Evolutionary conservation across 2,329 filamentous ascomycete genomes (phyloP), one percentile per base, ranked within the genome.

Genomic region (Aspergillus sp.): DNA sequence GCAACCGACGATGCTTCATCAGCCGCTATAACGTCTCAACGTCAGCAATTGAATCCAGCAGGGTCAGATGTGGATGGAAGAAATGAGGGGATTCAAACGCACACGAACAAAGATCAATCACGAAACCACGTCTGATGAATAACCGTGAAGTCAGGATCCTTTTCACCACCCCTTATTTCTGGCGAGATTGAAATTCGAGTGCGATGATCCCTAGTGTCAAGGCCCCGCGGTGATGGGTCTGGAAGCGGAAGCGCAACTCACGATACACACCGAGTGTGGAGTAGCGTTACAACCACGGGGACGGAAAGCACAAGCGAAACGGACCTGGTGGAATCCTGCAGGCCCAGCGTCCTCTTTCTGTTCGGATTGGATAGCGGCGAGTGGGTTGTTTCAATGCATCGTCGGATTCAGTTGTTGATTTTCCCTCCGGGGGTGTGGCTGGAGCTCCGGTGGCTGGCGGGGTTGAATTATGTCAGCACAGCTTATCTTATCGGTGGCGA

Each of bases 401-500:
- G 25, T 29, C 25, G 25, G 25, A 29, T 38, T 17, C 11, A 5
- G 34, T 38, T 38, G 34, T 38, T 38, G 34, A n/a, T 38, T 38
- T 38, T 13, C 34, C 34, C 4, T 38, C 16, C 34, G 5, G 16
- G 16, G 34, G 23, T 50, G 47, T 47, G 31, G 48, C 41, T 44
- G 45, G 46, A 29, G 42, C 34, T 38, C 34, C 34, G 14, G 14
- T 38, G 34, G 34, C 34, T 34, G 47, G 43, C 52, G 46, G 45
- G 1, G 20, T 25, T 40, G 25, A 23, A 23, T 34, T 38, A 36
- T 29, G 25, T 31, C 21, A 19, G 19, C 14, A 16, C 11, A 17
- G 53, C 58, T 64, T 68, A 66, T 64, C 64, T 69, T 68, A 70
- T 69, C 66, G 47, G 64, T 67, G 67, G 64, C 66, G 50, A 50